Base-by-base conservation (phyloP, 305 asterid genomes). In the Fraxinus sp. region DNA sequence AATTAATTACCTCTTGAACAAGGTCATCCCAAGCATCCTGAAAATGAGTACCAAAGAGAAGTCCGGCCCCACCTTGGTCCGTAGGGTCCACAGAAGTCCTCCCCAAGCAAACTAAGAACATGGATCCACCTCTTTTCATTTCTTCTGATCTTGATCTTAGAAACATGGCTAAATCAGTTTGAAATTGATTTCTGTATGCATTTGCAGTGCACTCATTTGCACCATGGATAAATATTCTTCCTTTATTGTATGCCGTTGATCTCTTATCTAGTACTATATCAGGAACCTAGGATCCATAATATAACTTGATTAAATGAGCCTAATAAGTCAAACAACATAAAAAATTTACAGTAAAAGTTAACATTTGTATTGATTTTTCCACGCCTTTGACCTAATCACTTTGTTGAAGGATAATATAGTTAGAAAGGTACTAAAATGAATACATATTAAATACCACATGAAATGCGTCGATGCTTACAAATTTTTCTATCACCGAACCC, bases 21-120 rank as follows among this genome's bases (percentile, higher is more conserved):
- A 96, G 98, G 86, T 96, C 99, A 80, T 94, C 89, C 99, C 99
- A 96, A 24, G 99, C 98, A 88, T 96, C 99, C 83, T 96, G 95
- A 85, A 91, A 94, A 86, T 96, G 97, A 49, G 98, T 88, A 22
- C 98, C 98, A 81, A 96, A 96, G 84, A 96, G 97, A 59, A 93
- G 87, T 0, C 99, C 99, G 11, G 98, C 96, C 77, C 98, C 99
- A 36, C 98, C 97, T 84, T 96, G 99, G 84, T 94, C 97, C 9
- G 97, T 85, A 35, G 98, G 96, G 83, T 96, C 95, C 32, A 84
- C 37, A 39, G 92, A 90, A 16, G 97, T 92, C 85, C 98, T 92
- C 0, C 99, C 99, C 79, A 96, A 84, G 86, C 97, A 93, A 33
- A 88, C 96, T 87, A 96, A 86, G 93, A 96, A 96, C 97, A 96